Evolutionary conservation across 495 filamentous ascomycete species (phyloP).

Genomic region (Lentithecium fluviatile): DNA sequence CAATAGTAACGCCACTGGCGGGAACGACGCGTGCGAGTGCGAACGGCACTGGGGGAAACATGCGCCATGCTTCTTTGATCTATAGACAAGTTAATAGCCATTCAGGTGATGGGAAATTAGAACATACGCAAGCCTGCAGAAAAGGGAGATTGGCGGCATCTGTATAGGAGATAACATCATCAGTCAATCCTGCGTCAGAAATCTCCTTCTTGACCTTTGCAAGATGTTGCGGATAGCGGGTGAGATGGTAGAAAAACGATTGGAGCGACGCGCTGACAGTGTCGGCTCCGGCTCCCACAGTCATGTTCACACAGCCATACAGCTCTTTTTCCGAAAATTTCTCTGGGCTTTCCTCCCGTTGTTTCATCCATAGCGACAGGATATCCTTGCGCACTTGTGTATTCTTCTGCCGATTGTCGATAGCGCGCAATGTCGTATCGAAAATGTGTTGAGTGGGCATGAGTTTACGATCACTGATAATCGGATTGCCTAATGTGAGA

Average conservation of each 20-base stretch:
- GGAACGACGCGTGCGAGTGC: conserved; percentile 42
- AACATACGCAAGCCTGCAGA: conserved; percentile 42
- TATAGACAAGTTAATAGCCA: no score
- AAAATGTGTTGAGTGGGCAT: conserved; percentile 48
- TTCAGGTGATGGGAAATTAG: no score
- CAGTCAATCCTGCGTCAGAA: conserved; percentile 36
- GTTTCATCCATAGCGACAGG: conserved; percentile 49
- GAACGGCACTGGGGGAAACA: conserved; percentile 37
- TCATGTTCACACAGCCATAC: conserved; percentile 43
- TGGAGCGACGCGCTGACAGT: conserved; percentile 47
- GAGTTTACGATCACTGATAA: conserved; percentile 45
- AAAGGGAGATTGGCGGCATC: conserved; percentile 42
- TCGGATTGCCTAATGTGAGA: conserved; percentile 46
- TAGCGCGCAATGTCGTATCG: conserved; percentile 45
- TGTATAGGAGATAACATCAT: conserved; percentile 33
- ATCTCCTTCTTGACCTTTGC: no score
- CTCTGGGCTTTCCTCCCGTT: conserved; percentile 43
- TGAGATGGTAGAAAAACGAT: conserved; percentile 44
- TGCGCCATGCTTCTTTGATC: conserved; percentile 56
- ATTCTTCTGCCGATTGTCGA: conserved; percentile 45
- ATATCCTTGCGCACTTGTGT: conserved; percentile 46
- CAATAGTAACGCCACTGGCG: conserved; percentile 25
- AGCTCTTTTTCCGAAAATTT: conserved; percentile 47
- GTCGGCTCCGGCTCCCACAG: conserved; percentile 49
- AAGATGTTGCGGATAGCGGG: conserved; percentile 42